Conservation (phyloP, 805 yeast species). For the Saccharomycopsis vini region DNA sequence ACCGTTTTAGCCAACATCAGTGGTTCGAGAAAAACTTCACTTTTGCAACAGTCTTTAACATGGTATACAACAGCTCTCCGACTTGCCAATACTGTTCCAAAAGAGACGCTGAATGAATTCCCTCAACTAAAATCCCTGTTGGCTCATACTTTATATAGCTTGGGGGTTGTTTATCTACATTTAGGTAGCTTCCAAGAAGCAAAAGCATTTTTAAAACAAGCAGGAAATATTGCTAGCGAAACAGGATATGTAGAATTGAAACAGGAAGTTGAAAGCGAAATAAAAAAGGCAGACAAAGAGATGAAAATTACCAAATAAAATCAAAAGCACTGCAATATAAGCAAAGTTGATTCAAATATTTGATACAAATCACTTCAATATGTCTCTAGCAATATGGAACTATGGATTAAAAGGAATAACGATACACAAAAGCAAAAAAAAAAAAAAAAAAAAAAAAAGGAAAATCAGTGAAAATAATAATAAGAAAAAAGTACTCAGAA, state of each 20-base stretch:
- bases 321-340: no score
- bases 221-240: neutral
- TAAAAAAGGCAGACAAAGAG: neutral
- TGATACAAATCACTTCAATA: neutral
- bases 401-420: neutral
- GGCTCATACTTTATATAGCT: conserved; percentile 3
- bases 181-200: neutral
- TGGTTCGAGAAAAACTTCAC: neutral
- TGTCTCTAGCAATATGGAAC: neutral
- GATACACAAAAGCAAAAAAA: no score
- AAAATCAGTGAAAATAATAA: no score
- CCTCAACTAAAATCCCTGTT: neutral
- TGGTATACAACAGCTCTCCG: neutral
- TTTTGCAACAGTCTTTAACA: neutral
- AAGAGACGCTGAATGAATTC: neutral
- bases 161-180: conserved; percentile 19
- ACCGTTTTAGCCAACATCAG: neutral
- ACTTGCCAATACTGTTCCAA: neutral
- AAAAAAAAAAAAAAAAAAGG: neutral
- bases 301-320: no score
- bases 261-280: neutral
- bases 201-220: neutral
- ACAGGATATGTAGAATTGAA: conserved; percentile 11
- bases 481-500: neutral
- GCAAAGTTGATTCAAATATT: neutral